Evolutionary conservation across 2,329 filamentous ascomycete genomes (phyloP).

Genomic region (Blastomyces silverae): DNA sequence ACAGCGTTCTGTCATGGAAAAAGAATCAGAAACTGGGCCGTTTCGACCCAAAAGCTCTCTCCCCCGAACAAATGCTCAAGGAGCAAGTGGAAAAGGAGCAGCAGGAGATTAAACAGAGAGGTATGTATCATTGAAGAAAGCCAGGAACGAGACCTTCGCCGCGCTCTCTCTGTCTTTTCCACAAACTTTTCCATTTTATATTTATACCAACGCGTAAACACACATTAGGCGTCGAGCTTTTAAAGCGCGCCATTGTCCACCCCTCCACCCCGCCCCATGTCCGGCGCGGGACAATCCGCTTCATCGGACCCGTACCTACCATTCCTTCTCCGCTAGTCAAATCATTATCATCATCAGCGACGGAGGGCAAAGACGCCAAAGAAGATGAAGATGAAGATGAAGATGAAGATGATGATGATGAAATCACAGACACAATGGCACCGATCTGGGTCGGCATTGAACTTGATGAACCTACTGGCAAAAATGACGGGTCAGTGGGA

Average conservation of each 20-base stretch:
- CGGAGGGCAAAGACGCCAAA: not conserved
- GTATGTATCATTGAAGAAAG: constrained; percentile 35
- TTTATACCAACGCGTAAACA: not conserved
- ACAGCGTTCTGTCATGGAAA: constrained; percentile 94
- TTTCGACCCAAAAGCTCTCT: constrained; percentile 79
- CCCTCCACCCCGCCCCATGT: constrained; percentile 40
- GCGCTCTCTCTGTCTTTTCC: not conserved
- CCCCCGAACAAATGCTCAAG: constrained; percentile 64
- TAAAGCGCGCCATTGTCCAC: constrained; percentile 40
- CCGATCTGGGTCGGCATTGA: constrained; percentile 53
- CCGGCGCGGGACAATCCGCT: constrained; percentile 40
- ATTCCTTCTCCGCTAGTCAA: constrained; percentile 34
- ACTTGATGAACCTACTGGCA: constrained; percentile 59
- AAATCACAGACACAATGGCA: constrained; percentile 16
- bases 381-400: constrained; percentile 17
- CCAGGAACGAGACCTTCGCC: not conserved
- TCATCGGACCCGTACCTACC: constrained; percentile 37
- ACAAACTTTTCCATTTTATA: constrained; percentile 5
- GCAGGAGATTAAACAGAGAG: constrained; percentile 59
- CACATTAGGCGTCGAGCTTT: constrained; percentile 38
- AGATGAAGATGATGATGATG: constrained; percentile 11
- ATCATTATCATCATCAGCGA: constrained; percentile 15
- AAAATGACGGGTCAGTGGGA: constrained; percentile 54
- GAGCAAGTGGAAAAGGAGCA: constrained; percentile 54
- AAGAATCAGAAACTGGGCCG: constrained; percentile 90